phyloP scores from a whole-genome alignment of 2,329 filamentous ascomycete genomes.

The Diaporthe sp. region DNA sequence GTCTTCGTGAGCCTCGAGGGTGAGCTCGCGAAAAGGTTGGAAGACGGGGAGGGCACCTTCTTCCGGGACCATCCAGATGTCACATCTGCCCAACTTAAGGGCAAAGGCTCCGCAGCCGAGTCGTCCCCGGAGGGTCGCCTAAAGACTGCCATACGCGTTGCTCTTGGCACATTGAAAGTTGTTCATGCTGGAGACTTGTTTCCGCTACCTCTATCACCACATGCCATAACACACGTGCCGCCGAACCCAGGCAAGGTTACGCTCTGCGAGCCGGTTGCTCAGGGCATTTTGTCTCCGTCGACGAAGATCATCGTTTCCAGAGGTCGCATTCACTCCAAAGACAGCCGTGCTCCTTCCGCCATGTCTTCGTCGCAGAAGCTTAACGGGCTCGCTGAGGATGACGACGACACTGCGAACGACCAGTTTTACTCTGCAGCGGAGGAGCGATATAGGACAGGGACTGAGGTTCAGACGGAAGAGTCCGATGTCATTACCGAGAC shows the following conservation, averaged over 20 bases:
- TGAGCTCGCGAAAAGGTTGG: slow-evolving; percentile 82
- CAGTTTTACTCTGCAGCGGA: slow-evolving; percentile 94
- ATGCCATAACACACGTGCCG: slow-evolving; percentile 88
- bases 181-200: slow-evolving; percentile 88
- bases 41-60: slow-evolving; percentile 87
- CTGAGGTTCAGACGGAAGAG: slow-evolving; percentile 71
- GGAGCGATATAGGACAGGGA: slow-evolving; percentile 75
- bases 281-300: slow-evolving; percentile 81
- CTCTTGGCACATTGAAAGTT: slow-evolving; percentile 79
- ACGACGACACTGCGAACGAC: slow-evolving; percentile 89
- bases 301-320: slow-evolving; percentile 89
- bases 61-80: slow-evolving; percentile 72
- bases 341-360: slow-evolving; percentile 59
- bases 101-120: slow-evolving; percentile 48
- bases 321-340: slow-evolving; percentile 71
- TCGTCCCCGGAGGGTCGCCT: slow-evolving; percentile 69
- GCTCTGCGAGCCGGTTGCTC: slow-evolving; percentile 94
- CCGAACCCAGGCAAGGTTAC: slow-evolving; percentile 89
- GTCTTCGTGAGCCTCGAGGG: slow-evolving; percentile 90
- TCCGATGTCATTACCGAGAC: slow-evolving; percentile 73
- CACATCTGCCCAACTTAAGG: slow-evolving; percentile 45
- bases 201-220: slow-evolving; percentile 82
- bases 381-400: slow-evolving; percentile 72
- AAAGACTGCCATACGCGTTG: slow-evolving; percentile 78
- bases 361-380: slow-evolving; percentile 66